Evolutionary conservation across 208 protist genomes (phyloP), one percentile per base, ranked within the genome.

Genomic region (Leishmania braziliensis): DNA sequence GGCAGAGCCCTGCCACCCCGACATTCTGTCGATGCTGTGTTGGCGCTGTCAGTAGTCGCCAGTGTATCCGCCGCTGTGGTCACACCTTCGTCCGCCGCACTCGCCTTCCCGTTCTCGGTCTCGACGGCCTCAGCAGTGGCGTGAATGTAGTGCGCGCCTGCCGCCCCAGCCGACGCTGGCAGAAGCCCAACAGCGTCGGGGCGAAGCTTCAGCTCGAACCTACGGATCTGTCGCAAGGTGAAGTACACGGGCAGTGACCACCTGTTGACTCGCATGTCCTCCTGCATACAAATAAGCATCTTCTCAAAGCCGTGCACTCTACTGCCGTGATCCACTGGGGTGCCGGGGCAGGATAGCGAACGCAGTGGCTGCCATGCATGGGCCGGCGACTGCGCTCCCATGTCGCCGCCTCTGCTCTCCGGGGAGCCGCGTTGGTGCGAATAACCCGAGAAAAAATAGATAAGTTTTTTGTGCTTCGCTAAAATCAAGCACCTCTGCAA

Each of bases 211-310:
- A 92, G 84, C 36, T 84, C 70, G 0, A 79, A 46, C 26, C 33
- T 51, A 1, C 9, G 46, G 33, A 95, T 26, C 26, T 87, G 69
- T 3, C 58, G 8, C 48, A 12, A 29, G 0, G 68, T 56, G 0
- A 92, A 86, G 75, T 94, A 95, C 54, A 95, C 66, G 3, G 92
- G 92, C 14, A 90, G 43, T 16, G 71, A 36, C 83, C 89, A 92
- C 20, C 79, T 54, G 77, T 93, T 81, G 39, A 70, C 65, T 20
- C 69, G 39, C 69, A 88, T 87, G 72, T 93, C 89, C 3, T 70
- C 66, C n/a, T 73, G 43, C 20, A 92, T 54, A 14, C 2, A 36
- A 0, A 53, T 26, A 12, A 33, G n/a, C 14, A 62, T 29, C 48
- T n/a, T 46, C 23, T 60, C 16, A 62, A 76, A 48, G 3, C 18